Evolutionary conservation across 2,329 filamentous ascomycete genomes (phyloP), one percentile per base, ranked within the genome.

Genomic region (Botrytis hyacinthi): DNA sequence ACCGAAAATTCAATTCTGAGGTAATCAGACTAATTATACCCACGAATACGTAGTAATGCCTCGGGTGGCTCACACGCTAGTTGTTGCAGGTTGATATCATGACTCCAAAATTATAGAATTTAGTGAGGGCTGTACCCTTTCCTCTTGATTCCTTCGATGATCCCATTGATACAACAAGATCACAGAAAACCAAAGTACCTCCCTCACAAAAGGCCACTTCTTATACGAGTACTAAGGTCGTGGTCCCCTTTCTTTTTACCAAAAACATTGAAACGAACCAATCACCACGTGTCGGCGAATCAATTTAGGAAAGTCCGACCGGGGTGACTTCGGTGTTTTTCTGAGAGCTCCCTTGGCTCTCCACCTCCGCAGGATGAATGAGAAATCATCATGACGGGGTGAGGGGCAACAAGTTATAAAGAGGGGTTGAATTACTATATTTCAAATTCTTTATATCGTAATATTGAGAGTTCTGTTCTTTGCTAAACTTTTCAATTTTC

Each of bases 381-480:
- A 26, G 44, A 66, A 66, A 51, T 51, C 44, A 51, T n/a, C 46
- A 54, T 35, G 65, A 68, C 16, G 46, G 46, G 35, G 29, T 32
- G 65, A 68, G 65, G 65, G 35, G 65, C 51, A 57, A 32, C 16
- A 57, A 42, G 35, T 54, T n/a, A 51, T 54, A 54, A 54, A 67
- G 37, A 54, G 22, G n/a, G 18, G 32, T 10, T 16, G n/a, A 22
- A 29, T 68, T 51, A 26, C 14, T 29, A 62, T 22, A 32, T 40
- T 14, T 40, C 9, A 9, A 54, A 1, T 57, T 54, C 32, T 29
- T 35, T 2, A n/a, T 40, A 37, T 40, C 48, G 14, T 12, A 12
- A 32, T 5, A 59, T 69, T 26, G 10, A 57, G 20, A 18, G 14
- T 16, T 59, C 6, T 35, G 26, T n/a, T 16, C 22, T 22, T 37